A percentile compares a stretch with the other conserved stretches of the same genome.
Conservation (phyloP, 2,329 filamentous ascomycete species). For the Trichoderma harzianum region DNA sequence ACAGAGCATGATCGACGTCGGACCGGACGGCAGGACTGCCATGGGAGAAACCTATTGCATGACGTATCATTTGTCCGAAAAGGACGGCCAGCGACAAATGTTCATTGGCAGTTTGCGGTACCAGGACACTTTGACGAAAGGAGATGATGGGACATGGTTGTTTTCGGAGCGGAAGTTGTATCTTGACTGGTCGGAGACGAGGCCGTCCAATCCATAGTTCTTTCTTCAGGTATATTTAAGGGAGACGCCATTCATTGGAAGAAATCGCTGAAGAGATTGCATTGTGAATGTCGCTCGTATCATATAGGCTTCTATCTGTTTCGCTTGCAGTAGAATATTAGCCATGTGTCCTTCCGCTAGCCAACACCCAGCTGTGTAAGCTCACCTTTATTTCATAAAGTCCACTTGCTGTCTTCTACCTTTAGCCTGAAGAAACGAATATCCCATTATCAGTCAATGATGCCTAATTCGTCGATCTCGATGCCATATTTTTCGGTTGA, state of each 20-base stretch:
- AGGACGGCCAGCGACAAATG: slow-evolving; percentile 2
- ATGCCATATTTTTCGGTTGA: neutral
- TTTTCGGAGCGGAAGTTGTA: slow-evolving; percentile 12
- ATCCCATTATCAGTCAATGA: neutral
- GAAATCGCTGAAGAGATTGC: neutral
- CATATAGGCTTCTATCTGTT: neutral
- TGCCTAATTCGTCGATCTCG: neutral
- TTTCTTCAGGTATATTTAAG: neutral
- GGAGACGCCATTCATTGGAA: neutral
- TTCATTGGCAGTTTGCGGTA: slow-evolving; percentile 6
- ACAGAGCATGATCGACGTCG: slow-evolving; percentile 10
- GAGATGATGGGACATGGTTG: neutral
- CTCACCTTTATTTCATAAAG: neutral
- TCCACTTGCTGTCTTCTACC: neutral
- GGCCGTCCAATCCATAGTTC: neutral
- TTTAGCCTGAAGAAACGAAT: neutral
- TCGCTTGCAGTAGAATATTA: neutral
- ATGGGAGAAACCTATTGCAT: slow-evolving; percentile 11
- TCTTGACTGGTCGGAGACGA: slow-evolving; percentile 10
- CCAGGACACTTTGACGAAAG: slow-evolving; percentile 4
- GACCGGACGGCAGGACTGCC: slow-evolving; percentile 1
- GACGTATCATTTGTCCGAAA: neutral
- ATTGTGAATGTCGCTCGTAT: neutral
- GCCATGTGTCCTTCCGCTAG: neutral
- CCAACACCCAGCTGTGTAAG: fast-evolving